These are phyloP conservation scores for Perilla frutescens DNA, from an alignment of 257 asterid genomes.

Conservation along the genomic window DNA sequence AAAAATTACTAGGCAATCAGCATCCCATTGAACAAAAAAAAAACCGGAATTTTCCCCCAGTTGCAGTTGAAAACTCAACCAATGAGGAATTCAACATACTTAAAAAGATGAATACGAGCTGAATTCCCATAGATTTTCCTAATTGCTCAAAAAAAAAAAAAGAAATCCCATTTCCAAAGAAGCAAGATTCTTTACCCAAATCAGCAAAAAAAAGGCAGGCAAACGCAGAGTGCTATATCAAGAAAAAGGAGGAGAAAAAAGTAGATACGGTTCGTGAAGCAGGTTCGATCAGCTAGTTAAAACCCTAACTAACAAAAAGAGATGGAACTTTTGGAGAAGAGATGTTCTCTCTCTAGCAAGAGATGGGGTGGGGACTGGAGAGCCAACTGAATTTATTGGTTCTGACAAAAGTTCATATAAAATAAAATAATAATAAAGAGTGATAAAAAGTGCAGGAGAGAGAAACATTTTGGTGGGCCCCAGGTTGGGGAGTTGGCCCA, in stretches of 20 bases:
- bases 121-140: constrained; percentile 7
- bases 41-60: neutral
- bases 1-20: neutral
- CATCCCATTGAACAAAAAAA: neutral
- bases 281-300: constrained; percentile 37
- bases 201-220: constrained; percentile 40
- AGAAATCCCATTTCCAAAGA: constrained; percentile 37
- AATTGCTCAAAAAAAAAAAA: neutral
- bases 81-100: neutral
- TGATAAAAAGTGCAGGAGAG: constrained; percentile 53
- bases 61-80: neutral
- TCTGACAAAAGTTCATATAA: constrained; percentile 50
- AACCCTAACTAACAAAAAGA: constrained; percentile 36
- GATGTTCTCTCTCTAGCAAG: constrained; percentile 14
- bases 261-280: constrained; percentile 34
- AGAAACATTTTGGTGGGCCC: constrained; percentile 30
- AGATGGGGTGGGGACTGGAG: constrained; percentile 29
- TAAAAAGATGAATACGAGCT: neutral
- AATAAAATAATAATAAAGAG: constrained; percentile 40
- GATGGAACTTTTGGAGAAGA: constrained; percentile 41
- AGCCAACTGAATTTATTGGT: constrained; percentile 38
- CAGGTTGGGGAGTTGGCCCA: neutral
- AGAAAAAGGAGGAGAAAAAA: neutral
- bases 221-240: constrained; percentile 18
- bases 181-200: constrained; percentile 41